phyloP scores from a whole-genome alignment of 306 rosid species.

The Hylodesmum podocarpum region DNA sequence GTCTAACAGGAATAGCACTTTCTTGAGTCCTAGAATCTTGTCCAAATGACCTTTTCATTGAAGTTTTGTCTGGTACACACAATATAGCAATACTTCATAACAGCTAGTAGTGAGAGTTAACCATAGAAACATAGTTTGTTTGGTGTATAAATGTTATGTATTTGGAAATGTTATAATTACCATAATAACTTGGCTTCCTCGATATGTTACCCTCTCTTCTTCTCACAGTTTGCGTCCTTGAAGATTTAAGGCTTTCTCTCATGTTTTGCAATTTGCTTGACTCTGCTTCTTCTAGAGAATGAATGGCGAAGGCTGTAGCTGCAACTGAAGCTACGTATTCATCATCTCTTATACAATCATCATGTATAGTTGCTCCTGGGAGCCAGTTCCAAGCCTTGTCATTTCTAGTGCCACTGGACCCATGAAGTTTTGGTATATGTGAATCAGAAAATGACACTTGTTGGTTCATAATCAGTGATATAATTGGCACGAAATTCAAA shows the following conservation, averaged over 20 bases:
- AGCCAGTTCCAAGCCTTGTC: slow-evolving; percentile 28
- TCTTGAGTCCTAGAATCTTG: neutral
- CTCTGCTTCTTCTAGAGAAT: slow-evolving; percentile 51
- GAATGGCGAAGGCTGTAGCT: slow-evolving; percentile 62
- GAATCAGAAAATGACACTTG: slow-evolving; percentile 41
- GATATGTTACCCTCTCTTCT: slow-evolving; percentile 28
- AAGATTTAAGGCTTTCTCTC: slow-evolving; percentile 28
- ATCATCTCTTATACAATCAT: slow-evolving; percentile 35
- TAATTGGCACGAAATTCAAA: neutral
- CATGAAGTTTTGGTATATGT: slow-evolving; percentile 32
- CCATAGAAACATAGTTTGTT: neutral
- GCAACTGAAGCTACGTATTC: slow-evolving; percentile 60
- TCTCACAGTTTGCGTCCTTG: slow-evolving; percentile 38
- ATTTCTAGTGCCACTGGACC: slow-evolving; percentile 19
- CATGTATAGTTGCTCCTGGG: slow-evolving; percentile 28
- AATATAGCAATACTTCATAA: slow-evolving; percentile 23
- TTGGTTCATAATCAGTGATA: neutral
- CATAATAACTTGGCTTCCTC: slow-evolving; percentile 33
- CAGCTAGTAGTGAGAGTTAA: neutral
- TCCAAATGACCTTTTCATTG: slow-evolving; percentile 30
- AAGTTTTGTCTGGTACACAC: slow-evolving; percentile 42
- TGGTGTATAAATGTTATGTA: neutral
- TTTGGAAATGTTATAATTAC: slow-evolving; percentile 8
- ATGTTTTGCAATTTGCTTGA: slow-evolving; percentile 34
- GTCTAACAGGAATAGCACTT: slow-evolving; percentile 21